Conservation (phyloP, 176 grass and related monocot species). For the Microstegium vimineum region DNA sequence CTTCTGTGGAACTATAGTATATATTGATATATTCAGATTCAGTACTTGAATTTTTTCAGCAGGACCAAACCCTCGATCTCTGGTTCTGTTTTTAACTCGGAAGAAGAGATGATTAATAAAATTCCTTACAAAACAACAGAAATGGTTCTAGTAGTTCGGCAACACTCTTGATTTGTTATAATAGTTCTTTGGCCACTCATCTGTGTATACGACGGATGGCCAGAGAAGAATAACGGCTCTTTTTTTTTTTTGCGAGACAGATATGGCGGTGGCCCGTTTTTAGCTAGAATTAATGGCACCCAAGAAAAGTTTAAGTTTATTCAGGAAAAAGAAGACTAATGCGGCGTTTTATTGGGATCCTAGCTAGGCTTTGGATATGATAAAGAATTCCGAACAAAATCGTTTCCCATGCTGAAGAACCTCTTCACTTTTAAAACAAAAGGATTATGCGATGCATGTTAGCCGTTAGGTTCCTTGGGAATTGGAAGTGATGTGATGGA, state of each 20-base stretch:
- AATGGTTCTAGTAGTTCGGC: no score
- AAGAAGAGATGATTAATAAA: no score
- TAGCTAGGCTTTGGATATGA: not conserved
- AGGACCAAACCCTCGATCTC: no score
- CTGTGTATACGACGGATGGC: not conserved
- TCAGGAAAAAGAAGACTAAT: not conserved
- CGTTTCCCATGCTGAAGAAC: not conserved
- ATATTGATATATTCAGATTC: no score
- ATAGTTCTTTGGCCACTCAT: not conserved
- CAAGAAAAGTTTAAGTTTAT: not conserved
- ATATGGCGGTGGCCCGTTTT: not conserved
- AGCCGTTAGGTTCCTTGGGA: conserved; percentile 1
- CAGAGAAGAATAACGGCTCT: not conserved
- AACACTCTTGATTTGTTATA: no score
- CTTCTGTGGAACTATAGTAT: no score
- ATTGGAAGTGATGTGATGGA: conserved; percentile 8
- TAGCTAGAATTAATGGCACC: not conserved
- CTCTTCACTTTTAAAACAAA: not conserved
- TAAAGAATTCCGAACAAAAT: not conserved
- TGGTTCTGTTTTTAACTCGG: no score
- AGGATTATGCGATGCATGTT: not conserved
- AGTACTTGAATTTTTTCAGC: no score
- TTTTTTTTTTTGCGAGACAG: not conserved
- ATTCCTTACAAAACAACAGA: no score
- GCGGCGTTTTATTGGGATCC: not conserved